Evolutionary conservation across 2,329 filamentous ascomycete species (phyloP), one percentile per base, ranked within the genome.

Genomic region (Simplicillium sp.): DNA sequence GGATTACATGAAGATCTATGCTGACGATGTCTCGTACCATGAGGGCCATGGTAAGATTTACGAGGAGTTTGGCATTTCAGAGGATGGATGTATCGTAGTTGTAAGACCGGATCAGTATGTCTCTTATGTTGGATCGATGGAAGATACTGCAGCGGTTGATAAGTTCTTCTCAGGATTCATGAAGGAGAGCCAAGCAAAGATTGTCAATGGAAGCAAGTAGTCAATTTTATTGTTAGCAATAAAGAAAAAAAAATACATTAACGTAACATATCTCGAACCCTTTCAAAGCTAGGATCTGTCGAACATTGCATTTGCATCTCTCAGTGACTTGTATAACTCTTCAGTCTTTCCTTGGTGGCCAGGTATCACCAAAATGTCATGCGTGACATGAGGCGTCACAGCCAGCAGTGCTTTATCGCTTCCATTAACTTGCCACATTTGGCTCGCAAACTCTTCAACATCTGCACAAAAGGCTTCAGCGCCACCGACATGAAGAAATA

Each of bases 81-180:
- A 70, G 40, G 57, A 58, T 15, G 81, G 82, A 0, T 77, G 74
- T 45, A 59, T 78, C 4, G 70, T 83, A 1, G 61, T 80, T 2
- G 62, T 80, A 2, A 58, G 83, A 37, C 83, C 82, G 3, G 83
- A 87, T 61, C 78, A 82, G 53, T 80, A 86, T 56, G 71, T 85
- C 28, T 69, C 55, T 2, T 62, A 59, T 50, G 48, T 68, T 2
- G 59, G 60, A 1, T 54, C 60, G 13, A 45, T 68, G 15, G 59
- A 64, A 16, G 59, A 62, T 28, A 58, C 62, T 29, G 55, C 51
- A 2, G 50, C 51, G 3, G 31, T 65, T 29, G 51, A 58, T 43
- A 40, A 45, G n/a, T 64, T 64, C 38, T 64, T 65, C 37, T 49
- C 53, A 14, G 50, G 50, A 2, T 57, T 51, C 13, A 50, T 60